A percentile compares a stretch with the other conserved stretches of the same genome.
These are phyloP conservation scores for Pogostemon cablin DNA, from an alignment of 257 asterid genomes.

Conservation along the genomic window DNA sequence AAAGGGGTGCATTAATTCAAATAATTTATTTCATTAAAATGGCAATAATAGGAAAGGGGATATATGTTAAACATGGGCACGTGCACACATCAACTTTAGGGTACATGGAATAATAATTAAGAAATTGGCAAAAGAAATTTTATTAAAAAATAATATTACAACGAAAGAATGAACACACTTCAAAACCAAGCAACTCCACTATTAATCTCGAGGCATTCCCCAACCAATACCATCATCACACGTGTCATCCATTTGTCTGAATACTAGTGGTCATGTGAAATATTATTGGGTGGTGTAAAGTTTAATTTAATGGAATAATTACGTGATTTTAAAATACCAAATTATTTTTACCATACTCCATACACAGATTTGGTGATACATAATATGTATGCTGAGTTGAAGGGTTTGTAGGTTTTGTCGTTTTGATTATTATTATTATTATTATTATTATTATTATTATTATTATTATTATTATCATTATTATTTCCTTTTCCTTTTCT, in stretches of 20 bases:
- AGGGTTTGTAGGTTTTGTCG: too few species aligned
- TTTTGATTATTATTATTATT: too few species aligned
- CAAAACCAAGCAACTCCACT: constrained; percentile 52
- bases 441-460: too few species aligned
- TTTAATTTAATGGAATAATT: constrained; percentile 25
- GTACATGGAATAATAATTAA: constrained; percentile 32
- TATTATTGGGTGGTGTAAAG: constrained; percentile 55
- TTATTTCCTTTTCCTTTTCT: too few species aligned
- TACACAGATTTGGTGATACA: too few species aligned
- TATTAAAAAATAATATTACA: constrained; percentile 25
- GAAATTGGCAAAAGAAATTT: constrained; percentile 13
- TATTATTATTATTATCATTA: too few species aligned
- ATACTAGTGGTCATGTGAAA: constrained; percentile 51
- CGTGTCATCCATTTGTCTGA: constrained; percentile 49
- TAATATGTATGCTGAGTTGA: too few species aligned
- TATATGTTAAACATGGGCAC: constrained; percentile 47
- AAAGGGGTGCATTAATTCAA: too few species aligned
- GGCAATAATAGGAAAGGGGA: not conserved
- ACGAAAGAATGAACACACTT: constrained; percentile 44
- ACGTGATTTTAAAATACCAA: not conserved
- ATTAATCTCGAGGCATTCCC: constrained; percentile 55
- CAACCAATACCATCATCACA: constrained; percentile 46
- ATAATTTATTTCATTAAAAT: not conserved
- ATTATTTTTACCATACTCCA: not conserved
- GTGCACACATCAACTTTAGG: constrained; percentile 43